phyloP scores from a whole-genome alignment of 2,329 filamentous ascomycete species.

The Dactylellina sp. region DNA sequence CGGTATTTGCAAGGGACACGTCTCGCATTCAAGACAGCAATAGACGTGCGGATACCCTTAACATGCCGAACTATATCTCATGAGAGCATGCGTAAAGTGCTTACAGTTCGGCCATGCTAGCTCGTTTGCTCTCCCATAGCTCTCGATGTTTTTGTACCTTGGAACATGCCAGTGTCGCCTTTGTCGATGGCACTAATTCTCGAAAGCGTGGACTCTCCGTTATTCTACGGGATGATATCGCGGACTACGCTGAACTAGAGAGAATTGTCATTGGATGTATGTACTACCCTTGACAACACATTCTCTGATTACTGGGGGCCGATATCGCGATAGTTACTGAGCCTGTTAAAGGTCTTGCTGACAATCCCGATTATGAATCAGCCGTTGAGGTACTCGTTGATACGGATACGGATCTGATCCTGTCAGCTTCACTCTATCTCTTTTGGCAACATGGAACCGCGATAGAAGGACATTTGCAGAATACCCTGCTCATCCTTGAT shows the following conservation, averaged over 20 bases:
- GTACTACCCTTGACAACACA: conserved; percentile 19
- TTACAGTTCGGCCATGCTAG: conserved; percentile 24
- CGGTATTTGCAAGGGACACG: conserved; percentile 26
- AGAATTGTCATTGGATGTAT: conserved; percentile 24
- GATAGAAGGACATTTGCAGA: conserved; percentile 34
- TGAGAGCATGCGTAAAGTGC: conserved; percentile 36
- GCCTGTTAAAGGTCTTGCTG: conserved; percentile 3
- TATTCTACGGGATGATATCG: conserved; percentile 26
- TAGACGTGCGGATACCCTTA: conserved; percentile 39
- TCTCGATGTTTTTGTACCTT: conserved; percentile 8
- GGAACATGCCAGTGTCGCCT: conserved; percentile 21
- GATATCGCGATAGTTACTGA: conserved; percentile 23
- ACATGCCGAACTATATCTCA: conserved; percentile 35
- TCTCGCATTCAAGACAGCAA: conserved; percentile 33
- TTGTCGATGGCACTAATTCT: conserved; percentile 4
- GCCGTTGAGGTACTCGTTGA: conserved; percentile 20
- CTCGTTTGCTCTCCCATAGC: conserved; percentile 21
- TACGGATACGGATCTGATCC: conserved; percentile 22
- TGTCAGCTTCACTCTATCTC: conserved; percentile 26
- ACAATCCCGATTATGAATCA: background rate
- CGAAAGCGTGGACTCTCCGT: conserved; percentile 28
- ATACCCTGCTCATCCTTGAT: conserved; percentile 28
- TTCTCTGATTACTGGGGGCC: conserved; percentile 22
- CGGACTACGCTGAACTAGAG: conserved; percentile 1
- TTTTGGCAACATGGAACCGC: conserved; percentile 30